Evolutionary conservation across 306 rosid species (phyloP).

Genomic region (Datisca glomerata): DNA sequence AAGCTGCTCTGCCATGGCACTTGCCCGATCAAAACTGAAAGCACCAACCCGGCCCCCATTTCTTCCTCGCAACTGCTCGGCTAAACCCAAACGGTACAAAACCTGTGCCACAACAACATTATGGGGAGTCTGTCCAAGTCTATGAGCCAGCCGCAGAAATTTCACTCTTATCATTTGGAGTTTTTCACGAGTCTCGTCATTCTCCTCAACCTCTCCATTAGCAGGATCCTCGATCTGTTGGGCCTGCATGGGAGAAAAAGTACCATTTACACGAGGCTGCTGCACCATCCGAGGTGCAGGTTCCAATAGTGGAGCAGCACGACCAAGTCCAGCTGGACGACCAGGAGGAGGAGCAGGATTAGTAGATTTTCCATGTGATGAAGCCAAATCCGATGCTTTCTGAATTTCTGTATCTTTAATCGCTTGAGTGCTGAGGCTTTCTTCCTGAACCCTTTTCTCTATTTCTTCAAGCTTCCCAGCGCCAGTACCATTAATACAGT

Average conservation of each 20-base stretch:
- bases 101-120: constrained; percentile 99
- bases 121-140: constrained; percentile 99
- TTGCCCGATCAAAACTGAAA: constrained; percentile 96
- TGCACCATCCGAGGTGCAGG: constrained; percentile 57
- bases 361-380: constrained; percentile 40
- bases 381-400: constrained; percentile 19
- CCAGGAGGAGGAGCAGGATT: constrained; percentile 34
- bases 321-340: constrained; percentile 89
- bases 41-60: constrained; percentile 97
- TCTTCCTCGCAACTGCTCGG: constrained; percentile 94
- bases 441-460: constrained; percentile 24
- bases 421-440: constrained; percentile 22
- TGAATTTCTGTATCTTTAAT: constrained; percentile 20
- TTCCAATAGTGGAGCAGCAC: constrained; percentile 72
- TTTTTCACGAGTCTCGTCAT: constrained; percentile 91
- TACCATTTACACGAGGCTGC: constrained; percentile 70
- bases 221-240: constrained; percentile 67
- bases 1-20: constrained; percentile 98
- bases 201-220: constrained; percentile 73
- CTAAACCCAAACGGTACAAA: constrained; percentile 85
- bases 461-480: constrained; percentile 27
- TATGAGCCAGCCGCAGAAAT: constrained; percentile 79
- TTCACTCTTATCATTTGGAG: constrained; percentile 97
- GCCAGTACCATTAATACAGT: constrained; percentile 20
- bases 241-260: constrained; percentile 40